Percentiles rank a stretch among this genome's conserved stretches.
Evolutionary conservation across 2,329 filamentous ascomycete genomes (phyloP).

Genomic region (Pseudogymnoascus sp.): DNA sequence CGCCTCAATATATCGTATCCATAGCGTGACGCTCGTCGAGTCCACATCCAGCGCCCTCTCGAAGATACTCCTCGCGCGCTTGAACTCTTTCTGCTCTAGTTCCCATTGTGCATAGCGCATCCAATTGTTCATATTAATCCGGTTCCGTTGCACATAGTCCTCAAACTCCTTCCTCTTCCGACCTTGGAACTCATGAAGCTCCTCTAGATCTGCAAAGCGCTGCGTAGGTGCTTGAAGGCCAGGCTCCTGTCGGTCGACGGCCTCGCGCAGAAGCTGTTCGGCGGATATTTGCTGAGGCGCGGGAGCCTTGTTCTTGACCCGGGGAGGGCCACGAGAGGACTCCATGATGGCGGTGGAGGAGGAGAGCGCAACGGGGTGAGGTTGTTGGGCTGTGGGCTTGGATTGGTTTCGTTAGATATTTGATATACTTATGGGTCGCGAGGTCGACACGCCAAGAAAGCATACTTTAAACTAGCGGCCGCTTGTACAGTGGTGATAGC

Average conservation of each 20-base stretch:
- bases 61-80: constrained; percentile 83
- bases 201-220: constrained; percentile 91
- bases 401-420: constrained; percentile 1
- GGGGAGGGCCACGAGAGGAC: constrained; percentile 77
- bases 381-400: neutral
- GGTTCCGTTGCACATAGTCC: constrained; percentile 91
- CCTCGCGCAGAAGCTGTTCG: constrained; percentile 93
- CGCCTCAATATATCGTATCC: constrained; percentile 89
- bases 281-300: constrained; percentile 88
- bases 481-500: neutral
- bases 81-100: constrained; percentile 94
- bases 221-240: constrained; percentile 84
- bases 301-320: constrained; percentile 98
- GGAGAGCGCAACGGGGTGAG: neutral
- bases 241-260: constrained; percentile 90
- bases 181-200: constrained; percentile 94
- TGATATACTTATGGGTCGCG: constrained; percentile 3
- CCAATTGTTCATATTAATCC: constrained; percentile 98
- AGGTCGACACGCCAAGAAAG: constrained; percentile 5
- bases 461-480: neutral
- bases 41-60: constrained; percentile 91
- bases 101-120: constrained; percentile 97
- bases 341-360: constrained; percentile 56
- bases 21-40: constrained; percentile 74
- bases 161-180: constrained; percentile 95